These are phyloP conservation scores for Nyctanthes arbortristis DNA, from an alignment of 257 asterid genomes.

Conservation along the genomic window DNA sequence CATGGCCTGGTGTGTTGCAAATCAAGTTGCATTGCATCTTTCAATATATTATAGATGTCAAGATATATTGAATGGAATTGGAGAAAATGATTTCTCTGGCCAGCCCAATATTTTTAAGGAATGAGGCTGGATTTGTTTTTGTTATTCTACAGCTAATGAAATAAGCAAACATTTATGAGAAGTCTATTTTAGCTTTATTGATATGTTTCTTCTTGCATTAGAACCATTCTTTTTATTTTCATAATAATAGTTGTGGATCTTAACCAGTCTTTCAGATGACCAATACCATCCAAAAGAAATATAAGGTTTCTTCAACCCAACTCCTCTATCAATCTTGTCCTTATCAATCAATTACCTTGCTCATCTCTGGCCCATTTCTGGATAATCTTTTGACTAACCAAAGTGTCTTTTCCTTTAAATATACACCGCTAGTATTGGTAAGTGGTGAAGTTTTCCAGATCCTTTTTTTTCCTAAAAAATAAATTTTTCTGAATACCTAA, in stretches of 20 bases:
- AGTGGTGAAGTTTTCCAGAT: slow-evolving; percentile 23
- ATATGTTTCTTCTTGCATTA: slow-evolving; percentile 19
- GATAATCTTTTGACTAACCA: slow-evolving; percentile 71
- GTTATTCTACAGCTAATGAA: slow-evolving; percentile 2
- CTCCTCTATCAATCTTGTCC: slow-evolving; percentile 85
- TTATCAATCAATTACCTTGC: slow-evolving; percentile 74
- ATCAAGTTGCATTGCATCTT: too few relatives aligned
- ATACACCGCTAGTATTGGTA: slow-evolving; percentile 76
- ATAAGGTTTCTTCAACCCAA: slow-evolving; percentile 83
- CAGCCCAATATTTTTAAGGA: too few relatives aligned
- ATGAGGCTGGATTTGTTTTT: too few relatives aligned
- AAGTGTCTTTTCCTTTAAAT: slow-evolving; percentile 73
- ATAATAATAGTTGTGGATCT: slow-evolving; percentile 54
- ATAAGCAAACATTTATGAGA: background rate
- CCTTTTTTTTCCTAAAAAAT: slow-evolving; percentile 14
- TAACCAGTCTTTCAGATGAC: slow-evolving; percentile 80
- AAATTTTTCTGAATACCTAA: slow-evolving; percentile 31
- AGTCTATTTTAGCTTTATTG: background rate
- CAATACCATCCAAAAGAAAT: slow-evolving; percentile 89
- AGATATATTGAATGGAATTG: too few relatives aligned
- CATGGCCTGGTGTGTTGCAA: too few relatives aligned
- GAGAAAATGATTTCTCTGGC: too few relatives aligned
- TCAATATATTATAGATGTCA: too few relatives aligned
- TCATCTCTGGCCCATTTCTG: slow-evolving; percentile 79
- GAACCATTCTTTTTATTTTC: slow-evolving; percentile 17